Evolutionary conservation across 495 filamentous ascomycete genomes (phyloP), one percentile per base, ranked within the genome.

Genomic region (Tetracladium marchalianum): DNA sequence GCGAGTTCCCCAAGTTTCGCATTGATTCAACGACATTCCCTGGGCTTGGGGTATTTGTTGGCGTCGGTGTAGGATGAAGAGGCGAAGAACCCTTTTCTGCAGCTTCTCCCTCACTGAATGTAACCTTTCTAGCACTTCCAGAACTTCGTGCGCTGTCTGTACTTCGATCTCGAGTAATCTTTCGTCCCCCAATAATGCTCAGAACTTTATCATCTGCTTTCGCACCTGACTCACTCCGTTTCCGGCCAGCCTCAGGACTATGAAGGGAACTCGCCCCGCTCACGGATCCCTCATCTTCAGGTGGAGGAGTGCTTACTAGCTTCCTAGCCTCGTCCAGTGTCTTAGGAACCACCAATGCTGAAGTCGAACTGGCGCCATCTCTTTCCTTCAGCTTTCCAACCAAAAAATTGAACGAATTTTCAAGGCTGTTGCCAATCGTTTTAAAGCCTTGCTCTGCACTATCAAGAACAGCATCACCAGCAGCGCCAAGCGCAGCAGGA

Each of bases 261-360:
- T 65, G 68, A 4, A 67, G 55, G 1, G 69, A 62, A 44, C 64
- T 66, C 7, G 65, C 64, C 5, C 70, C 76, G 54, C 69, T 71
- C 2, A 56, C 60, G 4, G 66, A 61, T 55, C 65, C 71, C 33
- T 81, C 76, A 17, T 79, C 78, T 33, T 70, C 63, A 16, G 67
- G 66, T 13, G 71, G 64, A n/a, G 85, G 79, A 1, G 83, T 77
- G 49, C 79, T 78, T 39, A 98, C 84, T 10, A 98, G 74, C 60
- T 83, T 88, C 36, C 89, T 76, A 17, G 90, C 92, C 52, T 98
- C 92, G 43, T 92, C 92, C 1, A 98, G 67, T 7, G 92, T 97
- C 50, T 86, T 87, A 11, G 92, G 92, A 1, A 95, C 68, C 19
- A 73, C 55, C 17, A 82, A 57, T 16, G 69, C 66, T 39, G 67